These are phyloP conservation scores for Pugionium cornutum DNA, from an alignment of 345 rosid genomes.

Conservation along the genomic window DNA sequence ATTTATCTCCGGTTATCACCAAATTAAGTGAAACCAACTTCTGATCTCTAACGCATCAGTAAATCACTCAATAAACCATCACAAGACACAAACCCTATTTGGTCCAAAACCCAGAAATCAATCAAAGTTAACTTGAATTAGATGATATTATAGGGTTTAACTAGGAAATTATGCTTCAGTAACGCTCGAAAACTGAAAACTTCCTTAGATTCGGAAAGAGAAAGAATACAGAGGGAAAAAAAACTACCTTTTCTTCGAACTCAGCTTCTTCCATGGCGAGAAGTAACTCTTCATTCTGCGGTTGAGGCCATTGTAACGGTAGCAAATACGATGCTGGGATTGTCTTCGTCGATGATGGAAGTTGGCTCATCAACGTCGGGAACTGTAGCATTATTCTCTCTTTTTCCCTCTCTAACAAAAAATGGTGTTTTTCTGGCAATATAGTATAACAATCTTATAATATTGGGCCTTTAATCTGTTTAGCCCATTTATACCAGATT, in stretches of 20 bases:
- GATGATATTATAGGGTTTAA: no score
- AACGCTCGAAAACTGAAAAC: not conserved
- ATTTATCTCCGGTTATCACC: no score
- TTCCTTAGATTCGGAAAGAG: not conserved
- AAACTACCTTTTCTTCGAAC: slow-evolving; percentile 67
- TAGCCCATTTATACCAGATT: no score
- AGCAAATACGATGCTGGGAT: slow-evolving; percentile 67
- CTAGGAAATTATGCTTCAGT: not conserved
- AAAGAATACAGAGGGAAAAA: no score
- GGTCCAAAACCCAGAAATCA: not conserved
- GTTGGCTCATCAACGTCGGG: slow-evolving; percentile 77
- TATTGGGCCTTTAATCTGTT: no score
- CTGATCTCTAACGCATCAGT: no score
- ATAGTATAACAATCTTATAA: no score
- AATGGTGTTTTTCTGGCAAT: no score
- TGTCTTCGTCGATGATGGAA: slow-evolving; percentile 60
- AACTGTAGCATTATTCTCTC: slow-evolving; percentile 64
- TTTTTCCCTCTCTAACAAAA: no score
- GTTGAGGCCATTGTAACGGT: slow-evolving; percentile 75
- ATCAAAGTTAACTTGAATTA: no score
- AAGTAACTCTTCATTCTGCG: slow-evolving; percentile 72
- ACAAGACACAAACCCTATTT: slow-evolving; percentile 1
- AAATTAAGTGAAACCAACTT: no score
- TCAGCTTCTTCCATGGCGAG: slow-evolving; percentile 91
- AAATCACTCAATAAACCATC: no score